A percentile compares a stretch with the other conserved stretches of the same genome.
phyloP scores from a whole-genome alignment of 1,284 basidiomycete species.

The Cronartium ribicola region DNA sequence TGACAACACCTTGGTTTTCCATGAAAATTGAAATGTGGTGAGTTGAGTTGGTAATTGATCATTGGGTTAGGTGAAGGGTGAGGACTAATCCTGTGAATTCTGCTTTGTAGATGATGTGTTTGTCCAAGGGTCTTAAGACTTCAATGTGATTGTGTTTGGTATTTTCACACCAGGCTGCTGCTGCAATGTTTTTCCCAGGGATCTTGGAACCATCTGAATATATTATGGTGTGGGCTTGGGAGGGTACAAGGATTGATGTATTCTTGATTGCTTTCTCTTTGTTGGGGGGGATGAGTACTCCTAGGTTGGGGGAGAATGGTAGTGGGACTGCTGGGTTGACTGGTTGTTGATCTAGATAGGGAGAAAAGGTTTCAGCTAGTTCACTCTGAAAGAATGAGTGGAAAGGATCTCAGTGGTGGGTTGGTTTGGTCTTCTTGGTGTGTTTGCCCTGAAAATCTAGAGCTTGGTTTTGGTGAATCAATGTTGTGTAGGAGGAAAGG shows the following conservation, averaged over 20 bases:
- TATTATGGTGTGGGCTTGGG: not conserved
- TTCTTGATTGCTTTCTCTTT: not conserved
- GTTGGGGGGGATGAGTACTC: not conserved
- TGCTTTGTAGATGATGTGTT: not conserved
- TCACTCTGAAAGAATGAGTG: not conserved
- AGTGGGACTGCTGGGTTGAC: not conserved
- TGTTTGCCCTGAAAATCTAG: not conserved
- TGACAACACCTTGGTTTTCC: not conserved
- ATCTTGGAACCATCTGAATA: not conserved
- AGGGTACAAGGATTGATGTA: not conserved
- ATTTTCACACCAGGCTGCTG: not conserved
- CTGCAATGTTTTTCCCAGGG: not conserved
- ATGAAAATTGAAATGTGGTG: not conserved
- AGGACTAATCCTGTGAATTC: not conserved
- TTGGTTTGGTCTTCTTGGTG: not conserved
- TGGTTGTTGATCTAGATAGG: not conserved
- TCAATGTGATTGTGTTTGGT: not conserved
- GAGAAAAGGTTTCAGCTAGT: not conserved
- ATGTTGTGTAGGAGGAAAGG: not conserved
- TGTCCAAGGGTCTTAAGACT: not conserved
- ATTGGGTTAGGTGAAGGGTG: not conserved
- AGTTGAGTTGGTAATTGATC: not conserved
- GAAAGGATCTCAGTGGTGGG: not conserved
- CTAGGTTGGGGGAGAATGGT: not conserved
- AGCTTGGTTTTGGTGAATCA: not conserved